Conservation (phyloP, 2,329 filamentous ascomycete species). For the Neofusicoccum laricinum region DNA sequence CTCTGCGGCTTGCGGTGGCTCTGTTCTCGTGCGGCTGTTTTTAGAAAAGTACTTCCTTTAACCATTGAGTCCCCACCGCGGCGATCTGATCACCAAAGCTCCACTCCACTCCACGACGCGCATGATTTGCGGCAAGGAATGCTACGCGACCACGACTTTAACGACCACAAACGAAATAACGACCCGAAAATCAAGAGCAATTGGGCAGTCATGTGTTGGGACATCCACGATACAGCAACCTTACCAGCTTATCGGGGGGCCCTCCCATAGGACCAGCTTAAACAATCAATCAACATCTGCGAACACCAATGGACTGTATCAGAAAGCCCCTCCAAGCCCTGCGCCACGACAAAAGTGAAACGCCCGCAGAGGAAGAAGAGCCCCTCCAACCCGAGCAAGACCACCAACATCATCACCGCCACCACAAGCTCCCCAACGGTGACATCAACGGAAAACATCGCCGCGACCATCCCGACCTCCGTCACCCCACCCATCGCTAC, state of each 20-base stretch:
- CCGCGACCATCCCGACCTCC: neutral
- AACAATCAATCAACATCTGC: neutral
- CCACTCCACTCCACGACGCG: neutral
- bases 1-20: neutral
- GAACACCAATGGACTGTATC: slow-evolving; percentile 5
- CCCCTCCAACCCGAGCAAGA: neutral
- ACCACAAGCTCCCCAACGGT: neutral
- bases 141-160: neutral
- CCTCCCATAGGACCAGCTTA: neutral
- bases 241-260: neutral
- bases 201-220: slow-evolving; percentile 6
- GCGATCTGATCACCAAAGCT: no score
- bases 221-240: neutral
- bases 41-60: neutral
- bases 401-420: neutral
- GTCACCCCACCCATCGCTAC: neutral
- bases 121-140: neutral
- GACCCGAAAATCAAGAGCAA: neutral
- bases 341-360: neutral
- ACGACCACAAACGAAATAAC: neutral
- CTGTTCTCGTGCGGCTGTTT: neutral
- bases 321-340: neutral
- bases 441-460: neutral
- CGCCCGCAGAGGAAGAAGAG: neutral
- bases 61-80: neutral